phyloP scores from a whole-genome alignment of 129 eudicot genomes.

The Solidago caesia region DNA sequence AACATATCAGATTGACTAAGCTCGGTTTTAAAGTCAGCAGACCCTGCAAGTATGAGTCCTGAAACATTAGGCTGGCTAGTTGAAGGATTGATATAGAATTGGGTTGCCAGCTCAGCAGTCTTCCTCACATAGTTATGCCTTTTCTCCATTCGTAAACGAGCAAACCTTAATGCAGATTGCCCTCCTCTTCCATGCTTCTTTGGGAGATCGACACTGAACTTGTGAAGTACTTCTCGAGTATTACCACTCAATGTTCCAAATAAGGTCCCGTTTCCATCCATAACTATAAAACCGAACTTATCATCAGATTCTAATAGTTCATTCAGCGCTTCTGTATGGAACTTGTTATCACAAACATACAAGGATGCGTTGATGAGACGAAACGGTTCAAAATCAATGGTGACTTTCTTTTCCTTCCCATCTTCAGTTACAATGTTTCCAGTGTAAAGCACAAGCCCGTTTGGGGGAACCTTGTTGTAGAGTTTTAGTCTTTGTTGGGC shows the following conservation, averaged over 20 bases:
- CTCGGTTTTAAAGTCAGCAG: slow-evolving; percentile 42
- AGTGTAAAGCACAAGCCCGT: slow-evolving; percentile 43
- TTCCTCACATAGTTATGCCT: slow-evolving; percentile 41
- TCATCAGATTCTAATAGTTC: slow-evolving; percentile 40
- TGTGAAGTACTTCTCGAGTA: slow-evolving; percentile 41
- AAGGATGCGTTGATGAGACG: slow-evolving; percentile 38
- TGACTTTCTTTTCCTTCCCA: slow-evolving; percentile 42
- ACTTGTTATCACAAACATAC: slow-evolving; percentile 41
- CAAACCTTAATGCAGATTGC: slow-evolving; percentile 39
- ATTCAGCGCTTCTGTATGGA: slow-evolving; percentile 41
- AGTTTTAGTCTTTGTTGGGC: slow-evolving; percentile 44
- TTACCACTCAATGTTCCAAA: slow-evolving; percentile 44
- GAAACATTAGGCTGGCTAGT: slow-evolving; percentile 45
- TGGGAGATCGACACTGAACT: slow-evolving; percentile 40
- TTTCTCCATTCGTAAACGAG: slow-evolving; percentile 44
- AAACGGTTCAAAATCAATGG: slow-evolving; percentile 41
- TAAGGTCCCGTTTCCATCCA: slow-evolving; percentile 42
- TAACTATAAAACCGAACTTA: slow-evolving; percentile 39
- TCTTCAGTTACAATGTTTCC: slow-evolving; percentile 43
- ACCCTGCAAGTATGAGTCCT: slow-evolving; percentile 42
- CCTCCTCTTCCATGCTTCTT: slow-evolving; percentile 46
- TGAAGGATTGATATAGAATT: slow-evolving; percentile 35
- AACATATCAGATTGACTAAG: slow-evolving; percentile 48
- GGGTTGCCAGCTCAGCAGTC: slow-evolving; percentile 43
- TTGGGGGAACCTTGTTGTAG: slow-evolving; percentile 45